A percentile compares a stretch with the other conserved stretches of the same genome.
phyloP scores from a whole-genome alignment of 106 monocot genomes.

The Dendrobium catenatum region DNA sequence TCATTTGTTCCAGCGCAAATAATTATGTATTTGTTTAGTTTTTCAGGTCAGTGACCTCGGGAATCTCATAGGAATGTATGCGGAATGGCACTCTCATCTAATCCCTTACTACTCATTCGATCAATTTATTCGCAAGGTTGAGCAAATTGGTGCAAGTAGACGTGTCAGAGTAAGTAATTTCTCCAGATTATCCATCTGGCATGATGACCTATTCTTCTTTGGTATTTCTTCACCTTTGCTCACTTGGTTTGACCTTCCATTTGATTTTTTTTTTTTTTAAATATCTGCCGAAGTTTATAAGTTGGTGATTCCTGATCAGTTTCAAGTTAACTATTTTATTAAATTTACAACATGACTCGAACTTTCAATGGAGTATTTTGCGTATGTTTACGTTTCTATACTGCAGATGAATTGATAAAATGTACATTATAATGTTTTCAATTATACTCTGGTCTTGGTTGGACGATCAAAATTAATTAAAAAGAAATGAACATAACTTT shows the following conservation, averaged over 20 bases:
- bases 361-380: too few relatives aligned
- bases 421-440: too few relatives aligned
- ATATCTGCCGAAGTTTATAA: too few relatives aligned
- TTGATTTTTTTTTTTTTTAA: too few relatives aligned
- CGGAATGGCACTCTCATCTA: conserved; percentile 76
- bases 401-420: too few relatives aligned
- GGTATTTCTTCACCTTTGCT: not conserved
- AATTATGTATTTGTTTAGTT: not conserved
- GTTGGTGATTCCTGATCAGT: too few relatives aligned
- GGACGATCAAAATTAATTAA: too few relatives aligned
- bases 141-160: conserved; percentile 56
- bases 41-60: conserved; percentile 68
- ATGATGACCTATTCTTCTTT: not conserved
- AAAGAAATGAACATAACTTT: not conserved
- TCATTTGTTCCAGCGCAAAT: not conserved
- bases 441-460: too few relatives aligned
- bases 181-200: not conserved
- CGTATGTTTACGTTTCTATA: too few relatives aligned
- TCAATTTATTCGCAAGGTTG: conserved; percentile 81
- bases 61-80: conserved; percentile 63
- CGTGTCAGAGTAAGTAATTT: conserved; percentile 67
- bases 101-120: conserved; percentile 88
- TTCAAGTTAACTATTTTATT: too few relatives aligned
- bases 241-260: not conserved
- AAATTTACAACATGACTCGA: too few relatives aligned